Evolutionary conservation across 768 basidiomycete genomes (phyloP), one percentile per base, ranked within the genome.

Genomic region (Trametes villosa): DNA sequence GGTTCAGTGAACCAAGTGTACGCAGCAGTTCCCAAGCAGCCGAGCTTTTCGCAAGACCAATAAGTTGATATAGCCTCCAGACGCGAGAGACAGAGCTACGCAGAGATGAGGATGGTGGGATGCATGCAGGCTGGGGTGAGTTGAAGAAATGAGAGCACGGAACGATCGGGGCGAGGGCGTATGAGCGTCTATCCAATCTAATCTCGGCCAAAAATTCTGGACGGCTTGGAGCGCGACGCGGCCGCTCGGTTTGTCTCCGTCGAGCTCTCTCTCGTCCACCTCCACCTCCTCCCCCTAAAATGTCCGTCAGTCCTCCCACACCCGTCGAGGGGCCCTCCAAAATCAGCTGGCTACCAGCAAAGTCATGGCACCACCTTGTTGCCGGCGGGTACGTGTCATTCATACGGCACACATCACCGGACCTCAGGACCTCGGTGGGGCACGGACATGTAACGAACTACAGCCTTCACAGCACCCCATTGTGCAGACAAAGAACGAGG

Each of bases 351-450:
- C 72, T 89, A 2, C 88, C 90, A 2, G 82, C 88, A 49, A 88
- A 91, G 73, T 90, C 93, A 75, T 92, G 86, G 88, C 84, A 83
- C 55, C 92, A 96, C 69, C 87, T 94, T 66, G 79, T 90, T 9
- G 93, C 89, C 29, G 93, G 93, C 79, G 93, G 92, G 93, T 94
- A 67, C 71, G 91, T 78, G 12, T 20, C 22, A 34, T 15, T 34
- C 31, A 27, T 29, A 26, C 9, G 1, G 11, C 13, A 11, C 34
- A 20, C n/a, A n/a, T n/a, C n/a, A n/a, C n/a, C n/a, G n/a, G n/a
- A n/a, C n/a, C n/a, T n/a, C n/a, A n/a, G n/a, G n/a, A n/a, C n/a
- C n/a, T n/a, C n/a, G n/a, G n/a, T n/a, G n/a, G n/a, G n/a, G n/a
- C n/a, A n/a, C n/a, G n/a, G n/a, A n/a, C n/a, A n/a, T n/a, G n/a